A percentile compares a stretch with the other conserved stretches of the same genome.
Conservation (phyloP, 352 stramenopile genomes). For the Pythium phragmiticola region DNA sequence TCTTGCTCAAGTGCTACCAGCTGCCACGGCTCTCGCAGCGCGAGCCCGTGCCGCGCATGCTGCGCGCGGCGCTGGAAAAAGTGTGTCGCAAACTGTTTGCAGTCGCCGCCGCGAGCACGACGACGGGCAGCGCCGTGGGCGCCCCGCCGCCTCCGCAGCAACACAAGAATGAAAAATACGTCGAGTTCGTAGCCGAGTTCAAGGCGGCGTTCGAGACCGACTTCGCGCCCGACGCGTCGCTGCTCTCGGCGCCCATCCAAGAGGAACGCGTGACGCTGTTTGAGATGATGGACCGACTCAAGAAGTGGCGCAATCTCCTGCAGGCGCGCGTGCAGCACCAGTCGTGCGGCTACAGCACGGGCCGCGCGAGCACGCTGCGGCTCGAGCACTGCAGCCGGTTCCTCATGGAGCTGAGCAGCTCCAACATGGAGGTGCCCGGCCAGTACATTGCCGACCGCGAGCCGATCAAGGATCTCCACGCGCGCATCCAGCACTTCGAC, state of each 20-base stretch:
- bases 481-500: conserved; percentile 89
- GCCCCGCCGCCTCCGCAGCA: conserved; percentile 42
- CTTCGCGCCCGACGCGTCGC: conserved; percentile 52
- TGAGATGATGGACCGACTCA: conserved; percentile 88
- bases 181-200: conserved; percentile 87
- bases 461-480: conserved; percentile 90
- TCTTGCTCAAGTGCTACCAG: conserved; percentile 95
- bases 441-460: conserved; percentile 92
- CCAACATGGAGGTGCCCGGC: conserved; percentile 89
- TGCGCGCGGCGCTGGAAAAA: conserved; percentile 89
- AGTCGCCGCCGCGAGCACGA: conserved; percentile 3
- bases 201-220: conserved; percentile 85
- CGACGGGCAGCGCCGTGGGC: conserved; percentile 6
- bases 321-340: conserved; percentile 80
- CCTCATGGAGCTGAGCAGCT: conserved; percentile 84
- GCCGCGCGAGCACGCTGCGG: conserved; percentile 42
- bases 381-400: conserved; percentile 89
- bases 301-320: conserved; percentile 90
- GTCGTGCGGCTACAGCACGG: conserved; percentile 20
- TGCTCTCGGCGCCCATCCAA: conserved; percentile 16
- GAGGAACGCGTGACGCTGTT: conserved; percentile 56
- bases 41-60: conserved; percentile 83
- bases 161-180: conserved; percentile 87
- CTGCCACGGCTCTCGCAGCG: conserved; percentile 75
- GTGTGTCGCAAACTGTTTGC: conserved; percentile 93